phyloP scores from a whole-genome alignment of 768 basidiomycete genomes.

The Amanita rubescens region DNA sequence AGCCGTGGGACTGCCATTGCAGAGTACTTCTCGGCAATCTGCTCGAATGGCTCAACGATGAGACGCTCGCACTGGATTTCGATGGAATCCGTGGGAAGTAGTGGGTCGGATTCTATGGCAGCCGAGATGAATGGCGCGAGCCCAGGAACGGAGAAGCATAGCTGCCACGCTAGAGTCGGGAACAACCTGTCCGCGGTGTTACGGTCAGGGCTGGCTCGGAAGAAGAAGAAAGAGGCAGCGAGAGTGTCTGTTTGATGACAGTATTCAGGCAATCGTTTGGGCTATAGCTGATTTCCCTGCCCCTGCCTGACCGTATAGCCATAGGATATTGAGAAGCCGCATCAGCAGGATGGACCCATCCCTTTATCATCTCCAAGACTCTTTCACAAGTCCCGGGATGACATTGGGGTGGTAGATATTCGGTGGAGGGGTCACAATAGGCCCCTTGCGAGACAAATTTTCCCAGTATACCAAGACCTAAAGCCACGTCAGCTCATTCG shows the following conservation, averaged over 20 bases:
- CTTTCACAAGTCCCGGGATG: neutral
- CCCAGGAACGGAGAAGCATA: neutral
- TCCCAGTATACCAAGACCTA: too few species aligned
- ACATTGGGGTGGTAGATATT: neutral
- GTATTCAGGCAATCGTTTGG: too few species aligned
- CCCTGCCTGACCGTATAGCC: too few species aligned
- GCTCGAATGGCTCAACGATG: neutral
- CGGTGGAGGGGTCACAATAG: too few species aligned
- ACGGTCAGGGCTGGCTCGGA: too few species aligned
- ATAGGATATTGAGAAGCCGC: neutral
- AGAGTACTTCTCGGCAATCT: neutral
- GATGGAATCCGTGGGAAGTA: neutral
- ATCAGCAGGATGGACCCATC: neutral
- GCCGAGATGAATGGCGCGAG: neutral
- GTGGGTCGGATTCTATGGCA: neutral
- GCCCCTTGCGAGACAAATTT: too few species aligned
- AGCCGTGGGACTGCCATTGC: neutral
- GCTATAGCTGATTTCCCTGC: too few species aligned
- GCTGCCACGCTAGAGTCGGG: neutral
- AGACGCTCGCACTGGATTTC: neutral
- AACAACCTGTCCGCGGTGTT: neutral
- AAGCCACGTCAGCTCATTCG: too few species aligned
- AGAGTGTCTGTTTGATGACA: neutral
- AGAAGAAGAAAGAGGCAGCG: neutral
- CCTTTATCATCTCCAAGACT: neutral